Evolutionary conservation across 2,329 filamentous ascomycete genomes (phyloP), one percentile per base, ranked within the genome.

Genomic region (Diaporthe destruens): DNA sequence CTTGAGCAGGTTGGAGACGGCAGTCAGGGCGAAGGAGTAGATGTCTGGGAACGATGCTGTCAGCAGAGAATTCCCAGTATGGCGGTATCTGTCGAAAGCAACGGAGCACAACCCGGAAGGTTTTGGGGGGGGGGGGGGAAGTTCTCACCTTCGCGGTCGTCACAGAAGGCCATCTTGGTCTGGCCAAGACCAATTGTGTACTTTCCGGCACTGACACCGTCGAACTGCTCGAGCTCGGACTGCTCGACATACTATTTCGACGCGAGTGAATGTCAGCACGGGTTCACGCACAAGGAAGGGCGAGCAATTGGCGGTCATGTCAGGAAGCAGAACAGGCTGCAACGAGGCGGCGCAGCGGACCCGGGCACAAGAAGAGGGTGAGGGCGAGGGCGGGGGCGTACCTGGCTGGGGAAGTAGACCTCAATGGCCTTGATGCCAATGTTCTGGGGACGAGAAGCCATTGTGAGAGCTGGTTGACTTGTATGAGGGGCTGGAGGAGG

Each of bases 341-440:
- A 16, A 54, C 29, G 59, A 51, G 6, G 57, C 47, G 68, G n/a
- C 51, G 59, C 57, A 16, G n/a, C 25, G 59, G 47, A 29, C 36
- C 3, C 18, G 8, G 23, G 44, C 42, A 51, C 14, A 25, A 55
- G 25, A 39, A 20, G 42, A 25, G 67, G 49, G 85, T n/a, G n/a
- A 25, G 29, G 29, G 5, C 29, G 29, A 29, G 29, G 29, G 29
- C 29, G 42, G 23, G 67, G 49, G 85, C 91, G 76, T 85, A 96
- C 94, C 91, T 96, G 94, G 83, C 88, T 93, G 76, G 94, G 94
- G 81, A 94, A 94, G 84, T 96, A 96, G 81, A 96, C 90, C 83
- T 96, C 94, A 84, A 96, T 94, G 92, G 93, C 94, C 87, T 96
- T 96, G 82, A 96, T 95, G 89, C 94, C 94, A 84, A 96, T 92